phyloP scores from a whole-genome alignment of 768 basidiomycete species.

The Gloeopeniophorella convolvens region DNA sequence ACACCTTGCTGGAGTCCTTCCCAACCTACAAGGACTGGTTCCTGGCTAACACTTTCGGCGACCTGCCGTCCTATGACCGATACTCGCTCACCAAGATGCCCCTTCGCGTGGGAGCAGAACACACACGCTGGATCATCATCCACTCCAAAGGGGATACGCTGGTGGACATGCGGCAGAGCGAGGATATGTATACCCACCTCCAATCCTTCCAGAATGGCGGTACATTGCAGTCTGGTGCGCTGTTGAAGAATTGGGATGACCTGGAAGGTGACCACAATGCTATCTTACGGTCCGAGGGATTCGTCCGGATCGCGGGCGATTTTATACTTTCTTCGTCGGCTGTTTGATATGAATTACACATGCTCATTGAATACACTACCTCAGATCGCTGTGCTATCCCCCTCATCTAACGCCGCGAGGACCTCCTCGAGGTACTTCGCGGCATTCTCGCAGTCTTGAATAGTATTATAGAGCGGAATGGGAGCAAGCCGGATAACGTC shows the following conservation, averaged over 20 bases:
- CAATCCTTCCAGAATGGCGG: conserved; percentile 29
- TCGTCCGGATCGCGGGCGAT: conserved; percentile 38
- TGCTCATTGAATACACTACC: not conserved
- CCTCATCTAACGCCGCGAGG: conserved; percentile 33
- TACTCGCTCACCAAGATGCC: conserved; percentile 41
- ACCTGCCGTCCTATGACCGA: conserved; percentile 38
- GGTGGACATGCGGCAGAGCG: conserved; percentile 57
- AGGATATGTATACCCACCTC: conserved; percentile 53
- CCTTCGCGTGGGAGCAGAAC: conserved; percentile 29
- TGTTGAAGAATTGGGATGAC: conserved; percentile 32
- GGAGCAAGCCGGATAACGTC: conserved; percentile 90
- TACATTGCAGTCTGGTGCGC: conserved; percentile 21
- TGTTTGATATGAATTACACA: not conserved
- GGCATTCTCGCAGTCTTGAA: conserved; percentile 68
- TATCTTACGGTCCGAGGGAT: conserved; percentile 39
- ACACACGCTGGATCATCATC: conserved; percentile 61
- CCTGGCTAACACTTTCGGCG: conserved; percentile 57
- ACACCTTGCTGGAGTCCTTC: conserved; percentile 54
- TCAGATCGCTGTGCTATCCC: not conserved
- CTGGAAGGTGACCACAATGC: conserved; percentile 50
- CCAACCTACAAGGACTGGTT: conserved; percentile 69
- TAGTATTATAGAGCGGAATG: conserved; percentile 79
- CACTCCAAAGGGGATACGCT: conserved; percentile 71
- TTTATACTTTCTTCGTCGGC: conserved; percentile 31
- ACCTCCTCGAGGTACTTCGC: conserved; percentile 58